Percentiles rank a stretch among this genome's conserved stretches.
phyloP scores from a whole-genome alignment of 1,139 yeast species.

The Saccharomyces hybrid region DNA sequence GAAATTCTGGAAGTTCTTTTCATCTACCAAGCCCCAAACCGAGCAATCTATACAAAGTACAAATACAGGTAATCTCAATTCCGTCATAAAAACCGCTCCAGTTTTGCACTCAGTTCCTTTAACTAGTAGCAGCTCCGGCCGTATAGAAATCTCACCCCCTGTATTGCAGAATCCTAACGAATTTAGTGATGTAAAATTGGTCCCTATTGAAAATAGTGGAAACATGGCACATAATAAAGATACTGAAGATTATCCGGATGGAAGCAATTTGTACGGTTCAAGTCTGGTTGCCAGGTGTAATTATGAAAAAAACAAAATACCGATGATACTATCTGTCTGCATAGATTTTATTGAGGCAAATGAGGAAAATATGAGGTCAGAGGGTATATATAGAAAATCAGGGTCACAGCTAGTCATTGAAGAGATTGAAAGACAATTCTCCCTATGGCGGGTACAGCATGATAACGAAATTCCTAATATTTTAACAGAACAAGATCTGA shows the following conservation, averaged over 20 bases:
- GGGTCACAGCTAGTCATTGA: conserved; percentile 63
- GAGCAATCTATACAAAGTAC: background rate
- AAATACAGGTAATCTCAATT: background rate
- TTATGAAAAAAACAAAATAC: conserved; percentile 56
- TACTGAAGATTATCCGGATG: conserved; percentile 11
- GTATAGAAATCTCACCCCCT: conserved; percentile 32
- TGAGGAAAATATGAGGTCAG: conserved; percentile 56
- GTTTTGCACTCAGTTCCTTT: background rate
- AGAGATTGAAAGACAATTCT: conserved; percentile 31
- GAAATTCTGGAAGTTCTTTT: conserved; percentile 22
- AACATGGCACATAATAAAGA: conserved; percentile 8
- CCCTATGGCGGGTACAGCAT: background rate
- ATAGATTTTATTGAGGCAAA: conserved; percentile 62
- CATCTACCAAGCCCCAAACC: conserved; percentile 2
- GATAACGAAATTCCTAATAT: background rate
- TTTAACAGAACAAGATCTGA: conserved; percentile 54
- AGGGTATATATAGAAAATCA: conserved; percentile 86
- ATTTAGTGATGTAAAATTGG: conserved; percentile 30
- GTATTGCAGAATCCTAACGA: conserved; percentile 31
- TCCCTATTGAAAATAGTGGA: conserved; percentile 16
- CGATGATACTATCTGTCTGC: conserved; percentile 66
- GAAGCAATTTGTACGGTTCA: conserved; percentile 18
- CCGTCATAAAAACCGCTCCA: background rate
- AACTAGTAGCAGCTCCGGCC: background rate
- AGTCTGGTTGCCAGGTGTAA: conserved; percentile 51